Evolutionary conservation across 202 grass and related monocot species (phyloP).

Genomic region (Alloteropsis angusta): DNA sequence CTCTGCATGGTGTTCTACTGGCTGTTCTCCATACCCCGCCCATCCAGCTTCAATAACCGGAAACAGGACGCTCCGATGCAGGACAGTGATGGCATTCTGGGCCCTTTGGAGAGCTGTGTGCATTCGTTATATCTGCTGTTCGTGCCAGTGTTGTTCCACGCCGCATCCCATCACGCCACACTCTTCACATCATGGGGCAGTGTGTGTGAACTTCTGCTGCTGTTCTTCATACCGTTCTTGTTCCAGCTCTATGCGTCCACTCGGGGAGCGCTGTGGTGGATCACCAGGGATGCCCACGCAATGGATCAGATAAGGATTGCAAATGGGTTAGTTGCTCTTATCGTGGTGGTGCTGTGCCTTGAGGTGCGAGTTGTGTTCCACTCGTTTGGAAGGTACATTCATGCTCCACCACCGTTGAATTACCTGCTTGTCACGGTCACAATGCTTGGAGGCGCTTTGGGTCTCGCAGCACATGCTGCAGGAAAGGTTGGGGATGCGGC

Average conservation of each 20-base stretch:
- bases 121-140: slow-evolving; percentile 77
- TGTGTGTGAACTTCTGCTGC: slow-evolving; percentile 66
- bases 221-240: slow-evolving; percentile 91
- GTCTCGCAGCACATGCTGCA: slow-evolving; percentile 62
- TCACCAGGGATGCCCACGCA: slow-evolving; percentile 58
- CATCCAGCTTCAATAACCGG: slow-evolving; percentile 64
- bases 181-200: slow-evolving; percentile 66
- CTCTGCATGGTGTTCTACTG: slow-evolving; percentile 90
- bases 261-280: slow-evolving; percentile 70
- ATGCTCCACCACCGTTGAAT: slow-evolving; percentile 77
- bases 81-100: slow-evolving; percentile 54
- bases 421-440: slow-evolving; percentile 91
- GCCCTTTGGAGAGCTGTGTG: slow-evolving; percentile 70
- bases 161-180: slow-evolving; percentile 64
- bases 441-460: slow-evolving; percentile 74
- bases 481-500: slow-evolving; percentile 75
- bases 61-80: slow-evolving; percentile 46
- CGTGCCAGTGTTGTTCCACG: slow-evolving; percentile 66
- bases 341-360: slow-evolving; percentile 79
- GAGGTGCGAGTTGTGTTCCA: slow-evolving; percentile 90
- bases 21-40: slow-evolving; percentile 75
- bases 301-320: slow-evolving; percentile 63
- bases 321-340: slow-evolving; percentile 67
- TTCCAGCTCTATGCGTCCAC: slow-evolving; percentile 92
- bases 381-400: slow-evolving; percentile 81